Conservation (phyloP, 2,329 filamentous ascomycete genomes). For the Hymenoscyphus scutula region DNA sequence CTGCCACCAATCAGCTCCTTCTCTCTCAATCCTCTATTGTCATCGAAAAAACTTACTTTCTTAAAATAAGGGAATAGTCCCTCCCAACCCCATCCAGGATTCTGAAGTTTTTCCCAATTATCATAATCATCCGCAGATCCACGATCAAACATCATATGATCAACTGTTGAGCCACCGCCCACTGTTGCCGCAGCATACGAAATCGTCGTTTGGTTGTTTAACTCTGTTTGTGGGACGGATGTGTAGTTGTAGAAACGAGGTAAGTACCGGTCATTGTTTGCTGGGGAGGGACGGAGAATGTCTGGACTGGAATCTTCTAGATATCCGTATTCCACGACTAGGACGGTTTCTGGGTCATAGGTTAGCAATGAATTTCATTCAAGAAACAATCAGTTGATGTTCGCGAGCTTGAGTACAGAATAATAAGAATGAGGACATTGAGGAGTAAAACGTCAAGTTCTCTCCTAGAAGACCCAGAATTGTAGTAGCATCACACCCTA, state of each 20-base stretch:
- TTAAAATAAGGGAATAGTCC: constrained; percentile 9
- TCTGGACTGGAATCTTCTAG: not conserved
- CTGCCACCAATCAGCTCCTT: not conserved
- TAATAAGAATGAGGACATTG: too few species aligned
- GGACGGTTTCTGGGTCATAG: not conserved
- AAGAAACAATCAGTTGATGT: too few species aligned
- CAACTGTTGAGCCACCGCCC: constrained; percentile 37
- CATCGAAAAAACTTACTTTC: constrained; percentile 3
- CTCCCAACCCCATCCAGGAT: constrained; percentile 38
- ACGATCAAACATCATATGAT: constrained; percentile 20
- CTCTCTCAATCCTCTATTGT: not conserved
- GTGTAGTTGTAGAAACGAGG: constrained; percentile 28
- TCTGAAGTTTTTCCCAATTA: constrained; percentile 41
- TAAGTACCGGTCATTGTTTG: constrained; percentile 7
- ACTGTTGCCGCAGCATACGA: constrained; percentile 32
- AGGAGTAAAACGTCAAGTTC: too few species aligned
- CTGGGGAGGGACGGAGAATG: constrained; percentile 6
- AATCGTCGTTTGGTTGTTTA: constrained; percentile 20
- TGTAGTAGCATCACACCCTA: too few species aligned
- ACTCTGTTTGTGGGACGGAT: constrained; percentile 36
- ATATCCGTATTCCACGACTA: constrained; percentile 11
- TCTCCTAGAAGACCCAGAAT: too few species aligned
- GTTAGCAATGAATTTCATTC: not conserved
- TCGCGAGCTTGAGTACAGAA: too few species aligned
- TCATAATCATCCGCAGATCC: constrained; percentile 32